A percentile compares a stretch with the other conserved stretches of the same genome.
These are phyloP conservation scores for Alternaria ventricosa DNA, from an alignment of 2,329 filamentous ascomycete species.

Conservation along the genomic window DNA sequence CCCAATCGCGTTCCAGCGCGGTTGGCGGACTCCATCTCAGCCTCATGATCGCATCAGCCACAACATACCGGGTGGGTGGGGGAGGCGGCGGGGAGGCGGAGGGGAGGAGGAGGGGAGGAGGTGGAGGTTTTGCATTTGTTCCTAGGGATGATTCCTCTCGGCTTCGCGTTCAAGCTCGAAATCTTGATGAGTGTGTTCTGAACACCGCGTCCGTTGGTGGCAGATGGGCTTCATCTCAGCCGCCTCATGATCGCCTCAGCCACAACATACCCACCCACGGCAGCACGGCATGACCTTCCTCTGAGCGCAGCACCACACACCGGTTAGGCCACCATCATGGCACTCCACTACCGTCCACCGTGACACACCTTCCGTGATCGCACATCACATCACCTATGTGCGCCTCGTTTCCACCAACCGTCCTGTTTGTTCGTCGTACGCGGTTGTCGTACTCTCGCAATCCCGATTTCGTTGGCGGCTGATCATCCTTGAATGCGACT, in stretches of 20 bases:
- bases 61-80: not conserved
- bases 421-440: not conserved
- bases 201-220: not conserved
- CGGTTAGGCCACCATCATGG: slow-evolving; percentile 9
- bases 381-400: not conserved
- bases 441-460: not conserved
- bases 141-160: too few species aligned
- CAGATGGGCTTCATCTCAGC: slow-evolving; percentile 4
- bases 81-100: too few species aligned
- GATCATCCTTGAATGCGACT: slow-evolving; percentile 4
- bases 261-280: slow-evolving; percentile 4
- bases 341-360: not conserved
- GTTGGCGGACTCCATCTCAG: not conserved
- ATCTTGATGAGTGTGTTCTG: too few species aligned
- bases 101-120: too few species aligned
- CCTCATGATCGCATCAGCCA: slow-evolving; percentile 15
- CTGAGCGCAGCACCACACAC: not conserved
- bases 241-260: slow-evolving; percentile 17
- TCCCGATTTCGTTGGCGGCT: not conserved
- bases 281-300: not conserved
- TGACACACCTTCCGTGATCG: not conserved
- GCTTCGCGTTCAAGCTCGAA: too few species aligned
- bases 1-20: too few species aligned
- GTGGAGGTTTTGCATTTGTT: too few species aligned
- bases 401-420: not conserved